Base-by-base conservation (phyloP, 2,329 filamentous ascomycete species). In the Pseudogymnoascus sp. region DNA sequence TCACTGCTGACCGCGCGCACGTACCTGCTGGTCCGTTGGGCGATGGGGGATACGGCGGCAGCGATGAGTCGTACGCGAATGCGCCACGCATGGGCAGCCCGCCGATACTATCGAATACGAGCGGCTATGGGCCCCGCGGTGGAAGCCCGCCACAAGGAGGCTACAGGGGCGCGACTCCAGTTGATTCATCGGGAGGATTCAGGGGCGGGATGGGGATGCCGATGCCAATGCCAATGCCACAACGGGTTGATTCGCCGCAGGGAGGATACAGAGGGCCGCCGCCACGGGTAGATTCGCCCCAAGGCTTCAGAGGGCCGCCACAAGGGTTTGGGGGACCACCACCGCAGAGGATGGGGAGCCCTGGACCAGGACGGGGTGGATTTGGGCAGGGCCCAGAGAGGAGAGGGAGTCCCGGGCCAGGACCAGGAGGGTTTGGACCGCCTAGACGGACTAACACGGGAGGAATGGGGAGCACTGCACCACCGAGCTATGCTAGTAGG, bases 401-500 rank as follows among this genome's bases (percentile, higher is more conserved):
- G 40, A 44, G 40, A 23, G 40, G 21, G 6, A 47, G 42, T 16
- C 47, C 47, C 11, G 47, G 47, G 8, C 47, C 47, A 16, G 47
- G 47, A 12, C 47, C 25, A 16, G 47, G 47, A 53, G 47, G 47
- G 14, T 53, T 53, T 16, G 47, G 47, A 6, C 47, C 47, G 4
- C 47, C 47, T 16, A 31, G 25, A 53, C 47, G 47, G 23, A 53
- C 47, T 31, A 8, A 8, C 47, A 53, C 47, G 2, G 47, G 47
- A 2, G 47, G 47, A 5, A 53, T 53, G 47, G 64, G 47, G 2
- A 64, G 50, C 16, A 64, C 68, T 25, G 65, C 63, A 16, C 62
- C 66, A 8, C 65, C 69, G 28, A 63, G 63, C 14, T 70, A 70
- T 50, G 47, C 66, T 6, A 67, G 62, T 50, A 62, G 69, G 53